A percentile compares a stretch with the other conserved stretches of the same genome.
Evolutionary conservation across 192 early-diverging fungal genomes (phyloP).

Genomic region (Lunasporangiospora selenospora): DNA sequence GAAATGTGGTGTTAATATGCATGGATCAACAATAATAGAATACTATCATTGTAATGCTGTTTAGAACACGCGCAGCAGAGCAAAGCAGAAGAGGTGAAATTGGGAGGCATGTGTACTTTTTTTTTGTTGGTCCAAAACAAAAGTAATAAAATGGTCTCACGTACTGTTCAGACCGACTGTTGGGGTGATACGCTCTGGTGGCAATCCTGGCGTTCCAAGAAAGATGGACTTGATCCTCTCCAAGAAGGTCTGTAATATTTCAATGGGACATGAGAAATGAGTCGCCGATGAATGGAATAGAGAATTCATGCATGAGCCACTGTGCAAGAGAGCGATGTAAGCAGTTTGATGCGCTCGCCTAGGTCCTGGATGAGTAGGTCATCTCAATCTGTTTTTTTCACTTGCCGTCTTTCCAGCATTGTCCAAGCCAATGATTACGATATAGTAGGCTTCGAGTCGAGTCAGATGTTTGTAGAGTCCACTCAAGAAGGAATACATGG

Average conservation of each 20-base stretch:
- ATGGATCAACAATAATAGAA: not conserved
- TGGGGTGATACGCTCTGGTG: conserved; percentile 90
- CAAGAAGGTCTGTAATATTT: conserved; percentile 90
- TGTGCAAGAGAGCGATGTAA: no score
- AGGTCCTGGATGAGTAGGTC: no score
- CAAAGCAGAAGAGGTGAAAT: not conserved
- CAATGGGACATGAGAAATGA: no score
- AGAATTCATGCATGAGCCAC: no score
- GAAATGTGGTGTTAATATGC: not conserved
- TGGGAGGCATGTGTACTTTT: not conserved
- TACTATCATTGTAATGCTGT: no score
- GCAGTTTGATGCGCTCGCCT: no score
- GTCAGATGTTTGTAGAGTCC: conserved; percentile 92
- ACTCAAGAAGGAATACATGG: conserved; percentile 91
- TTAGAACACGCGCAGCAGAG: no score
- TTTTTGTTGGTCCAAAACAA: not conserved
- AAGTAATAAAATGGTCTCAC: no score
- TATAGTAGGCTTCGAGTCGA: conserved; percentile 89
- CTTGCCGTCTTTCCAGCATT: conserved; percentile 96
- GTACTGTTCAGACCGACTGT: conserved; percentile 94
- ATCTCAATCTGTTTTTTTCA: no score
- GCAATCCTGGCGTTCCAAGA: conserved; percentile 72
- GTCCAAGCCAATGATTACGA: conserved; percentile 97
- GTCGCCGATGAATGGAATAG: no score
- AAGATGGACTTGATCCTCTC: conserved; percentile 89